Conservation (phyloP, 164 flowering plant species). For the Houttuynia cordata region DNA sequence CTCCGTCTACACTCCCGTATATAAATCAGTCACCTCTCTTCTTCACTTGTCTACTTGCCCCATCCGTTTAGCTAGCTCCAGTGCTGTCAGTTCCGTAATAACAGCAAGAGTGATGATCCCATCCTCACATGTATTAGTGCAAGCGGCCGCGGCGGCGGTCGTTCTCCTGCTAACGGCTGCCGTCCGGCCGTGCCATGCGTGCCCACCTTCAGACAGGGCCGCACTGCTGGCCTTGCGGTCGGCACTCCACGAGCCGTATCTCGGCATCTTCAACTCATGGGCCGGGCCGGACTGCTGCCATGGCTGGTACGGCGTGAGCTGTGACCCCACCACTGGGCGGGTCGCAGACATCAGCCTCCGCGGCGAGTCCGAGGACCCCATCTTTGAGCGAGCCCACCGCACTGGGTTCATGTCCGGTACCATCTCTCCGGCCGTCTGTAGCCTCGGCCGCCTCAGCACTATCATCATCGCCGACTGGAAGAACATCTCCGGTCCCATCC, state of each 20-base stretch:
- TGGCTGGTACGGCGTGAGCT: constrained; percentile 75
- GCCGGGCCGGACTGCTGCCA: constrained; percentile 68
- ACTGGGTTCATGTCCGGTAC: constrained; percentile 77
- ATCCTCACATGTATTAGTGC: neutral
- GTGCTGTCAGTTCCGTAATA: too few species aligned
- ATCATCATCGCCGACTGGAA: constrained; percentile 57
- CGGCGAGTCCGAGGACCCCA: constrained; percentile 82
- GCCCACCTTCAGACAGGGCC: constrained; percentile 59
- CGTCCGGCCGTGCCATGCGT: constrained; percentile 50
- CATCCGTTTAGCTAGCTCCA: too few species aligned
- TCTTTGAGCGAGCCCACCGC: constrained; percentile 41
- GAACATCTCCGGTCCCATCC: constrained; percentile 58
- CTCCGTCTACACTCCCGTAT: too few species aligned
- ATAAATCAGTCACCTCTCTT: too few species aligned
- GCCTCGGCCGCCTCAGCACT: constrained; percentile 46
- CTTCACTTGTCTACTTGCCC: too few species aligned
- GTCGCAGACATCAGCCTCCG: constrained; percentile 78
- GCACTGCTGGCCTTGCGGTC: constrained; percentile 56
- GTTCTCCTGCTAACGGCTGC: constrained; percentile 39
- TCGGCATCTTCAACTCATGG: constrained; percentile 83
- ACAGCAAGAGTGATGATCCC: too few species aligned
- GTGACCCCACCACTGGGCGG: constrained; percentile 46
- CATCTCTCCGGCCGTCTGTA: constrained; percentile 66
- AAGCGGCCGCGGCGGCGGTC: constrained; percentile 13
- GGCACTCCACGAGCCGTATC: constrained; percentile 44